A percentile compares a stretch with the other conserved stretches of the same genome.
Conservation (phyloP, 768 basidiomycete species). For the Pholiota microspora region DNA sequence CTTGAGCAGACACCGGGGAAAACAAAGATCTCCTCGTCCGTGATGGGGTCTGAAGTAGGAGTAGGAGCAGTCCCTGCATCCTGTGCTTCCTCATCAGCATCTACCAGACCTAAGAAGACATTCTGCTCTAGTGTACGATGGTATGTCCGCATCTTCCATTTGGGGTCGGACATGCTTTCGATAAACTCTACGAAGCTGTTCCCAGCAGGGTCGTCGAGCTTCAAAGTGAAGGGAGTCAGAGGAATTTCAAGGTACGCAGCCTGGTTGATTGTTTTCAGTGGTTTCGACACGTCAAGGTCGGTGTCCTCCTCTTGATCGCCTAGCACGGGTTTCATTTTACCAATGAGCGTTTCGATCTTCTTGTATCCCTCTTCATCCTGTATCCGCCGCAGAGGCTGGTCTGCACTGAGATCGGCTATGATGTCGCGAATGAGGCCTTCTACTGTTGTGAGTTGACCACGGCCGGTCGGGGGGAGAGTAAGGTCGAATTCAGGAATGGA, state of each 20-base stretch:
- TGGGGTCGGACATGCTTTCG: constrained; percentile 84
- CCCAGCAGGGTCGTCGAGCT: constrained; percentile 89
- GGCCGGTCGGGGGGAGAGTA: constrained; percentile 78
- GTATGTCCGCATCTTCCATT: constrained; percentile 89
- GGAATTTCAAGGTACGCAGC: constrained; percentile 44
- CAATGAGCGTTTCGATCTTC: constrained; percentile 77
- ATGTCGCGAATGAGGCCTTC: constrained; percentile 90
- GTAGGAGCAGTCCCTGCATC: constrained; percentile 11
- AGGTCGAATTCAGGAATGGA: constrained; percentile 85
- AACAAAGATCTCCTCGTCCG: constrained; percentile 83
- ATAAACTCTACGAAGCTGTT: constrained; percentile 96
- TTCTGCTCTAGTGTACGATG: constrained; percentile 80
- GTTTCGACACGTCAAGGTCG: constrained; percentile 28
- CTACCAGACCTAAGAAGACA: constrained; percentile 68
- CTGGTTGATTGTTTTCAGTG: constrained; percentile 14
- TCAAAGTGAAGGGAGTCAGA: constrained; percentile 75
- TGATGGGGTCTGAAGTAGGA: constrained; percentile 26
- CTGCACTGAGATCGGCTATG: constrained; percentile 70
- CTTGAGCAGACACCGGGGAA: constrained; percentile 89
- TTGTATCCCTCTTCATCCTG: constrained; percentile 70
- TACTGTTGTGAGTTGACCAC: constrained; percentile 94
- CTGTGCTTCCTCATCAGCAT: constrained; percentile 38
- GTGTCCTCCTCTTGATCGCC: constrained; percentile 58
- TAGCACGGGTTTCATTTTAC: constrained; percentile 60
- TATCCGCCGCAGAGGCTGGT: constrained; percentile 81